Conservation (phyloP, 2,329 filamentous ascomycete genomes). For the Pseudopithomyces chartarum region DNA sequence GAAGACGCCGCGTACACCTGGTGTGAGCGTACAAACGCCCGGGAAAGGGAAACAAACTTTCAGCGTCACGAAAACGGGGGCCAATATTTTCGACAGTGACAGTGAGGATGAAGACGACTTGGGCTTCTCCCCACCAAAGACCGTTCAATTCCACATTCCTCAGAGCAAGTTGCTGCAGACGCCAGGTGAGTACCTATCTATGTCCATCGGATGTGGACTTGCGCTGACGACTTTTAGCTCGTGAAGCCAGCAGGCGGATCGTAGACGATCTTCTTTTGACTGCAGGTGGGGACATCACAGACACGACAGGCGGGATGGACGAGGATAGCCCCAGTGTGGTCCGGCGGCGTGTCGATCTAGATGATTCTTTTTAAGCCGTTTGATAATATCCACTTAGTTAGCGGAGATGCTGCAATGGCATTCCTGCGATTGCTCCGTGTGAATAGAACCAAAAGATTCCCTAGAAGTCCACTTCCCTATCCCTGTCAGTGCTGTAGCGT, state of each 20-base stretch:
- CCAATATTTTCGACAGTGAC: slow-evolving; percentile 71
- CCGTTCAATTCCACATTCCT: slow-evolving; percentile 82
- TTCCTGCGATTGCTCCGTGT: background rate
- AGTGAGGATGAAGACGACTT: slow-evolving; percentile 61
- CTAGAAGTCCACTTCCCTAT: no score
- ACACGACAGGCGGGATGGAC: slow-evolving; percentile 48
- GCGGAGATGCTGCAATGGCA: no score
- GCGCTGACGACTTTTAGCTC: slow-evolving; percentile 55
- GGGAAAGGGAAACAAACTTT: slow-evolving; percentile 48
- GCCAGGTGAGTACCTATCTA: slow-evolving; percentile 62
- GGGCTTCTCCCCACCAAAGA: slow-evolving; percentile 87
- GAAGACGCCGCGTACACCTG: slow-evolving; percentile 71
- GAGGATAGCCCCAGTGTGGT: slow-evolving; percentile 56
- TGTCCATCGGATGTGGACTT: background rate
- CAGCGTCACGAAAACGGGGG: slow-evolving; percentile 54
- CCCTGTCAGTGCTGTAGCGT: background rate
- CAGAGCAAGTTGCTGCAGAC: slow-evolving; percentile 80
- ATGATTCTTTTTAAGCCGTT: slow-evolving; percentile 51
- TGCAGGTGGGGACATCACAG: slow-evolving; percentile 66
- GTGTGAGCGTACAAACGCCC: slow-evolving; percentile 82
- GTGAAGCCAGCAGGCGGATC: slow-evolving; percentile 79
- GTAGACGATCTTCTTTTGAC: slow-evolving; percentile 80
- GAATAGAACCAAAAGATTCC: background rate
- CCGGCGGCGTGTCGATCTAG: slow-evolving; percentile 49
- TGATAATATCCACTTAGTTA: background rate